Base-by-base conservation (phyloP, 805 yeast species). In the Saccharomycopsis sp. region DNA sequence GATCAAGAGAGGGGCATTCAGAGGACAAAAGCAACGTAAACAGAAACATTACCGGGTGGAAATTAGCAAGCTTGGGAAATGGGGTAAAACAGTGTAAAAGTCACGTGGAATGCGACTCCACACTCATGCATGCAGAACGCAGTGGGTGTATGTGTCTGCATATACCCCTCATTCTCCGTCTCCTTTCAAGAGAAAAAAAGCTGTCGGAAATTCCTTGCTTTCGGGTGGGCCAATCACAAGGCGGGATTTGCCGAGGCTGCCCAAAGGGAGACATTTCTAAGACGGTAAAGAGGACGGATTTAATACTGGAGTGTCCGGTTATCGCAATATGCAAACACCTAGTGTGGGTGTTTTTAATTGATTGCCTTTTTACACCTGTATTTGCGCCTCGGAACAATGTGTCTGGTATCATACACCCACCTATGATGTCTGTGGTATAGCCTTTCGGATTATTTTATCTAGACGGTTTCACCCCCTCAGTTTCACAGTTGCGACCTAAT, bases 1-100 rank as follows among this genome's bases (percentile, higher is more conserved):
- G 12, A 29, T 29, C 49, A 44, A 44, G 49, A 44, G 49, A 44
- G 49, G 49, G 49, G 49, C 49, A 44, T 44, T 44, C 49, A 44
- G 20, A 7, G 19, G 7, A 44, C 49, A 44, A 44, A 44, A 5
- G 8, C 7, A 44, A 17, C 22, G 49, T 19, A 44, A 44, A 44
- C 22, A 44, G 22, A 44, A 44, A 44, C 7, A 8, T 12, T 17
- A 44, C 49, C 22, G 49, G 49, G 49, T 29, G 38, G 38, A 12
- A 29, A 29, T 29, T 29, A 12, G 38, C 38, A 12, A 29, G 5
- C 12, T 12, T 5, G 9, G 12, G 38, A 29, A 44, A 44, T 44
- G 49, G 49, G 49, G 49, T 44, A 44, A 19, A 29, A 29, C 12
- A 29, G 38, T 29, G 38, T 12, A 12, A 12, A 12, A 12, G 12